Evolutionary conservation across 192 early-diverging fungal genomes (phyloP), one percentile per base, ranked within the genome.

Genomic region (Podila epigama): DNA sequence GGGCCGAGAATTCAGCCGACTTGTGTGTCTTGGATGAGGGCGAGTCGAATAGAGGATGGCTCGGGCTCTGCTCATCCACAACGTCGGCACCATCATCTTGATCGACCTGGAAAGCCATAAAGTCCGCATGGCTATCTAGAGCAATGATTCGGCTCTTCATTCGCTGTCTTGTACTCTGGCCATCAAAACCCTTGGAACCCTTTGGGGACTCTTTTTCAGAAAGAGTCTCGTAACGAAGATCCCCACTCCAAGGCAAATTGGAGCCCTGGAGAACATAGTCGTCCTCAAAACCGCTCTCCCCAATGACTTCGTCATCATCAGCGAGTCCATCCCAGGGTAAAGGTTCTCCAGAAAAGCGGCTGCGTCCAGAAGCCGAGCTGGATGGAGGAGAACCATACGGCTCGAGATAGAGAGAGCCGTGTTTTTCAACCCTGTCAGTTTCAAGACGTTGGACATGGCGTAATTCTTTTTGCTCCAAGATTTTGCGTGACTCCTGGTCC

Each of bases 311-410:
- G 10, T 62, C 64, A 33, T 66, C 63, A 9, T 53, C 40, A 13
- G n/a, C 50, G 13, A 75, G 0, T 13, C 41, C 65, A 8, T 77
- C 73, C 66, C 73, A 77, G 0, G 73, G 73, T 15, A 77, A n/a
- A 15, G 73, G 73, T 12, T 77, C 73, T 52, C 56, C 51, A 0
- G 56, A 59, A 37, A 62, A 58, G 3, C 65, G 58, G 9, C 40
- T 13, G 6, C 40, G 11, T 37, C 27, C 37, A 9, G 9, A 8
- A 5, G 31, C 22, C 20, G n/a, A 33, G 33, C 60, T 60, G 37
- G 18, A 15, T 27, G n/a, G 60, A 61, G 0, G 73, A 59, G 18
- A 59, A n/a, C n/a, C n/a, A n/a, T n/a, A n/a, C n/a, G n/a, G 55
- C n/a, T 68, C 73, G 31, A 77, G 25, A 27, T 77, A 77, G 40